Evolutionary conservation across 768 basidiomycete genomes (phyloP).

Genomic region (Tricholoma bakamatsutake): DNA sequence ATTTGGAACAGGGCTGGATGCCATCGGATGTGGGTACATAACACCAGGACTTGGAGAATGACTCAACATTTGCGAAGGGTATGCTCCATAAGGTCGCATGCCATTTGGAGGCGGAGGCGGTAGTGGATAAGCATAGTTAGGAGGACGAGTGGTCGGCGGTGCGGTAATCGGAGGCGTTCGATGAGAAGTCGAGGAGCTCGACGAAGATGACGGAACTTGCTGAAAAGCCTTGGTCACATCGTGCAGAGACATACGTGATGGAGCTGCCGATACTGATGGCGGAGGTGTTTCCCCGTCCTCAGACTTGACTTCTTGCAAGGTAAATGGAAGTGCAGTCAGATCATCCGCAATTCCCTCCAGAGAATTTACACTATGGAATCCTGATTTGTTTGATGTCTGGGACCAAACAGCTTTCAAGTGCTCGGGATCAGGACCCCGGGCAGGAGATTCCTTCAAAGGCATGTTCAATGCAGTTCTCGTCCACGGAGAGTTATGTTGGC

Average conservation of each 20-base stretch:
- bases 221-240: conserved; percentile 87
- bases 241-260: conserved; percentile 73
- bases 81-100: conserved; percentile 55
- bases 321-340: conserved; percentile 71
- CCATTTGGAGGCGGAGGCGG: conserved; percentile 41
- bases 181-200: conserved; percentile 35
- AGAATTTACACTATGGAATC: conserved; percentile 66
- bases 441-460: conserved; percentile 60
- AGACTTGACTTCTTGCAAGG: conserved; percentile 80
- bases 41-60: conserved; percentile 65
- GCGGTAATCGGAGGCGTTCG: conserved; percentile 47
- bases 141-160: conserved; percentile 42
- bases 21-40: conserved; percentile 56
- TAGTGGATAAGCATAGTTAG: conserved; percentile 33
- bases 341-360: conserved; percentile 83
- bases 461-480: conserved; percentile 49
- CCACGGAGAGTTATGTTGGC: conserved; percentile 45
- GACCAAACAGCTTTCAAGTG: conserved; percentile 85
- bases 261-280: conserved; percentile 46
- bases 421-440: conserved; percentile 72
- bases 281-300: conserved; percentile 82
- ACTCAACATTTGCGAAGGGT: conserved; percentile 66
- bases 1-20: conserved; percentile 57
- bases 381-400: conserved; percentile 67
- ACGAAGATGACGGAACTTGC: conserved; percentile 65